Evolutionary conservation across 176 grass and related monocot species (phyloP).

Genomic region (Rhynchospora pubera): DNA sequence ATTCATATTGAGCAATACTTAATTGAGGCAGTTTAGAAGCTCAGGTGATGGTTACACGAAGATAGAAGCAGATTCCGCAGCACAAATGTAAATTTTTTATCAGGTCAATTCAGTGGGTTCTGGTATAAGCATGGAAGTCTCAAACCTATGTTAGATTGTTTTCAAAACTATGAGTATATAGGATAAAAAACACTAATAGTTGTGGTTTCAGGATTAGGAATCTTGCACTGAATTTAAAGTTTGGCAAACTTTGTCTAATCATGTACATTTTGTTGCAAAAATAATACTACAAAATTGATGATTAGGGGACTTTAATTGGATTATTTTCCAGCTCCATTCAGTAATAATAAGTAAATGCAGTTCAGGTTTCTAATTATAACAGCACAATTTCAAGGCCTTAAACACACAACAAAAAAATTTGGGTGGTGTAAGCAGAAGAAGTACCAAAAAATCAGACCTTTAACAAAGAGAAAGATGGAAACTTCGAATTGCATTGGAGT

Average conservation of each 20-base stretch:
- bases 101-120: neutral
- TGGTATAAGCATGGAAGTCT: neutral
- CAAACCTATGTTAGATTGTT: neutral
- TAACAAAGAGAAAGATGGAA: neutral
- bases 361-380: neutral
- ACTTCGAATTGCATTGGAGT: neutral
- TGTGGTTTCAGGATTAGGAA: neutral
- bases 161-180: neutral
- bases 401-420: neutral
- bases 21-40: neutral
- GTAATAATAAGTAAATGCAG: neutral
- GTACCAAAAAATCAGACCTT: conserved; percentile 7
- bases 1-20: neutral
- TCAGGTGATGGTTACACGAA: neutral
- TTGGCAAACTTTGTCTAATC: too few species aligned
- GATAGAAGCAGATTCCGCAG: neutral
- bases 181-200: neutral
- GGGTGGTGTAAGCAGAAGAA: neutral
- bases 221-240: neutral
- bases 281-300: neutral
- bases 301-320: neutral
- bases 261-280: neutral
- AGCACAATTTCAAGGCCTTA: neutral
- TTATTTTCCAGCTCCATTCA: neutral
- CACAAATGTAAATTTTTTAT: neutral